These are phyloP conservation scores for Coemansia reversa DNA, from an alignment of 192 early-diverging fungal genomes.

Conservation along the genomic window DNA sequence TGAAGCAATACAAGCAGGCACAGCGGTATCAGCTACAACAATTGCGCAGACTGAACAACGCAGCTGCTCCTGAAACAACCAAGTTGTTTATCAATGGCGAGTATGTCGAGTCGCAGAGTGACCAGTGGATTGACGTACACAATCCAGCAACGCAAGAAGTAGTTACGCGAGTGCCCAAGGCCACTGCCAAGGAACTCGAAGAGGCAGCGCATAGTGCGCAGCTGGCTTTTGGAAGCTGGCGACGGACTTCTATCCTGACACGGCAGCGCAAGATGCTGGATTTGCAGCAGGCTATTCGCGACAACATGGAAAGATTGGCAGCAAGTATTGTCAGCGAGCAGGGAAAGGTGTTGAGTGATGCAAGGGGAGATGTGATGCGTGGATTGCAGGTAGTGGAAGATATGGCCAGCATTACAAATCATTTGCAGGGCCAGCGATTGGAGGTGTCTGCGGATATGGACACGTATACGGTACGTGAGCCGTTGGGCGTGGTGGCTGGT, in stretches of 20 bases:
- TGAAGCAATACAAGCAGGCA: not conserved
- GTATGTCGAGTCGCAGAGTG: conserved; percentile 82
- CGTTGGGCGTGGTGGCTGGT: conserved; percentile 89
- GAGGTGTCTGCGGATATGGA: conserved; percentile 93
- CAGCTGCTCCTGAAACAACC: conserved; percentile 24
- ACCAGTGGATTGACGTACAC: conserved; percentile 83
- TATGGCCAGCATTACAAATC: conserved; percentile 74
- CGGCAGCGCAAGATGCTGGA: conserved; percentile 92
- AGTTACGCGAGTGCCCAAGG: conserved; percentile 81
- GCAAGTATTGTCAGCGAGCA: conserved; percentile 83
- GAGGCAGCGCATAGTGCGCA: conserved; percentile 70
- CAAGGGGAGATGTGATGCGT: conserved; percentile 87
- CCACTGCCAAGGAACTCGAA: conserved; percentile 80
- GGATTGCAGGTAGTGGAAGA: conserved; percentile 90
- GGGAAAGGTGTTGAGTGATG: conserved; percentile 91
- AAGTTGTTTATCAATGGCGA: conserved; percentile 88
- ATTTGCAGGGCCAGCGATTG: conserved; percentile 79
- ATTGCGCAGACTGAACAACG: no score
- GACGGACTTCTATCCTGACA: conserved; percentile 74
- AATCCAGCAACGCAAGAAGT: conserved; percentile 95
- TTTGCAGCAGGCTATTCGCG: conserved; percentile 78
- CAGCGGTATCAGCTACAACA: not conserved
- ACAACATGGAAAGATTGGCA: conserved; percentile 78
- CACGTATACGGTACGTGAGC: conserved; percentile 90
- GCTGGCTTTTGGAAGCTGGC: conserved; percentile 84